These are phyloP conservation scores for Magnusiomyces ingens DNA, from an alignment of 1,139 yeast species.

Conservation along the genomic window DNA sequence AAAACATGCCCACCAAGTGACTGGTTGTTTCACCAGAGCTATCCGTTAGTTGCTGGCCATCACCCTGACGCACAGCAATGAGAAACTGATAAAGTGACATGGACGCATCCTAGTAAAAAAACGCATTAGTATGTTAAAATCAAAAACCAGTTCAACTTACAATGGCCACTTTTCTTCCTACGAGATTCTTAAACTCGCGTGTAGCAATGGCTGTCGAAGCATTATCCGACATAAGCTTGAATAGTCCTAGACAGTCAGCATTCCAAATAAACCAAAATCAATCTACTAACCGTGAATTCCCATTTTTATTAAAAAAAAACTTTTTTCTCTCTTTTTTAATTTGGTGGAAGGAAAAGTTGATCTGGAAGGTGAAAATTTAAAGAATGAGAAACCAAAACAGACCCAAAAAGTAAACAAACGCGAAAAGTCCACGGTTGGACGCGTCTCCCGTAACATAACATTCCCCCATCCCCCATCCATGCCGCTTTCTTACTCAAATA, in stretches of 20 bases:
- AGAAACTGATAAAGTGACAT: conserved; percentile 93
- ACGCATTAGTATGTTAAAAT: neutral
- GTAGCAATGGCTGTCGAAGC: conserved; percentile 78
- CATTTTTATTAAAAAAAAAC: no score
- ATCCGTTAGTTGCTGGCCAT: conserved; percentile 87
- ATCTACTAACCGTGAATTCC: conserved; percentile 18
- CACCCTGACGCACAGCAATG: conserved; percentile 93
- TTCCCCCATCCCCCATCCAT: neutral
- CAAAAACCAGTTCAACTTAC: conserved; percentile 28
- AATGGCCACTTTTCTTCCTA: conserved; percentile 93
- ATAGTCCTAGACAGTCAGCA: conserved; percentile 44
- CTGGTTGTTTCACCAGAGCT: conserved; percentile 90
- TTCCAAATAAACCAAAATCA: neutral
- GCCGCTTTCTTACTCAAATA: no score
- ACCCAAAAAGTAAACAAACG: neutral
- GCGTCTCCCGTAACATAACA: neutral
- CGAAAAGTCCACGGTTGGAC: no score
- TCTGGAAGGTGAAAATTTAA: neutral
- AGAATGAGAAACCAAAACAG: neutral
- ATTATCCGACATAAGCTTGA: conserved; percentile 76
- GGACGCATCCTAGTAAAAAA: conserved; percentile 40
- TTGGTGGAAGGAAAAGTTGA: neutral
- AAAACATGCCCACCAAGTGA: conserved; percentile 92
- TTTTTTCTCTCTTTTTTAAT: no score
- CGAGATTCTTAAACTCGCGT: conserved; percentile 74